Conservation (phyloP, 2,329 filamentous ascomycete species). For the Dothistroma septosporum region DNA sequence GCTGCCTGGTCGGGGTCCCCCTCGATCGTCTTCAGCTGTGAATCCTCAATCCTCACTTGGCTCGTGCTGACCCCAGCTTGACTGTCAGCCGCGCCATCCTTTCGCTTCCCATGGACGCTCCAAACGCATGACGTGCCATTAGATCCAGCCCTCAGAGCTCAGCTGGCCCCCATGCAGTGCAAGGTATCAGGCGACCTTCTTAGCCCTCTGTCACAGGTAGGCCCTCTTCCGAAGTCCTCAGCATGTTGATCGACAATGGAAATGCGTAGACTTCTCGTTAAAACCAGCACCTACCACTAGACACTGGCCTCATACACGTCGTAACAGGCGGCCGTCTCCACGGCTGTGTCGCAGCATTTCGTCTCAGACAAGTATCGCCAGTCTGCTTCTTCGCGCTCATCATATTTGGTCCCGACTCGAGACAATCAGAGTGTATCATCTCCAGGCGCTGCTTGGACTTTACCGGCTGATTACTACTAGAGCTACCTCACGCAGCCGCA, state of each 20-base stretch:
- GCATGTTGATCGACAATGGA: too few relatives aligned
- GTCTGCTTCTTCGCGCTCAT: slow-evolving; percentile 75
- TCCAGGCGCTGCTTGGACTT: slow-evolving; percentile 7
- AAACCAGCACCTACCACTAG: too few relatives aligned
- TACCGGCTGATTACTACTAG: background rate
- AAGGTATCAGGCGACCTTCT: too few relatives aligned
- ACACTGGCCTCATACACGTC: slow-evolving; percentile 51
- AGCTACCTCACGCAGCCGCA: slow-evolving; percentile 3
- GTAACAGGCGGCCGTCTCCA: slow-evolving; percentile 81
- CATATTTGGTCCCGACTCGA: slow-evolving; percentile 82
- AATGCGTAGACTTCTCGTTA: too few relatives aligned
- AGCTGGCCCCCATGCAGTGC: too few relatives aligned
- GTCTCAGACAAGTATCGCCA: slow-evolving; percentile 75
- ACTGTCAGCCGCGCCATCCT: background rate
- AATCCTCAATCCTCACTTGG: background rate
- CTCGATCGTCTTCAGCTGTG: background rate
- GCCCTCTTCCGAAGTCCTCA: too few relatives aligned
- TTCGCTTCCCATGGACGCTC: background rate
- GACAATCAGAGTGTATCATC: slow-evolving; percentile 39
- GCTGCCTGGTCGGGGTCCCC: too few relatives aligned
- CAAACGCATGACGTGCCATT: too few relatives aligned
- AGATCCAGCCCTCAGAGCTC: too few relatives aligned
- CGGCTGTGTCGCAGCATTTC: slow-evolving; percentile 76
- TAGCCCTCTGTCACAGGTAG: too few relatives aligned
- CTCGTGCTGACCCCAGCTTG: background rate